phyloP scores from a whole-genome alignment of 495 filamentous ascomycete species.

The Filosporella fistucella region DNA sequence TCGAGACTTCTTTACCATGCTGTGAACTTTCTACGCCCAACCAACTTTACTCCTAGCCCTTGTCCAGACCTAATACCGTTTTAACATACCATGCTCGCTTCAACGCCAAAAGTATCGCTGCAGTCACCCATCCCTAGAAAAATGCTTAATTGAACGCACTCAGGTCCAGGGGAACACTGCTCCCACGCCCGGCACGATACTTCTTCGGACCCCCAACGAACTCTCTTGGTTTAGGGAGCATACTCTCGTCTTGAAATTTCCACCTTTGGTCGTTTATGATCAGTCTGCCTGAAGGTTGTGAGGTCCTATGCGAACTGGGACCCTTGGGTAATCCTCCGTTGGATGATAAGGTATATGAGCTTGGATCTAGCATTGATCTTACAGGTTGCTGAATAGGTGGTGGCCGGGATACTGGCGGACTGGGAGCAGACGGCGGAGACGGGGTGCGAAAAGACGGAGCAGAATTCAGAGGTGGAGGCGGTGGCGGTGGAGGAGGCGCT shows the following conservation, averaged over 20 bases:
- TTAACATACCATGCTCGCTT: too few species aligned
- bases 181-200: constrained; percentile 88
- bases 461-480: constrained; percentile 27
- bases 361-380: constrained; percentile 65
- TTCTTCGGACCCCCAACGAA: constrained; percentile 67
- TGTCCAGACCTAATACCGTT: too few species aligned
- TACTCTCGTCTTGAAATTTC: constrained; percentile 78
- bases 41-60: too few species aligned
- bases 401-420: constrained; percentile 21
- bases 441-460: constrained; percentile 32
- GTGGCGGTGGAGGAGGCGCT: constrained; percentile 41
- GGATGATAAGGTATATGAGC: constrained; percentile 66
- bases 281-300: constrained; percentile 34
- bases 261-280: constrained; percentile 77
- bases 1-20: too few species aligned
- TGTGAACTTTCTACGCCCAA: too few species aligned
- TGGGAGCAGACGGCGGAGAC: constrained; percentile 29
- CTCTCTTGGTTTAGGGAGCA: constrained; percentile 78
- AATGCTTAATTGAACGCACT: constrained; percentile 25
- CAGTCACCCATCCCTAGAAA: not conserved
- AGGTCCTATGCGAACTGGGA: constrained; percentile 33
- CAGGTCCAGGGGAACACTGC: constrained; percentile 90
- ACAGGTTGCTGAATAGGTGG: constrained; percentile 25
- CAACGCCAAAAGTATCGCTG: too few species aligned
- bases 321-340: constrained; percentile 37